Evolutionary conservation across 1,284 basidiomycete genomes (phyloP), one percentile per base, ranked within the genome.

Genomic region (Leccinum solheimii): DNA sequence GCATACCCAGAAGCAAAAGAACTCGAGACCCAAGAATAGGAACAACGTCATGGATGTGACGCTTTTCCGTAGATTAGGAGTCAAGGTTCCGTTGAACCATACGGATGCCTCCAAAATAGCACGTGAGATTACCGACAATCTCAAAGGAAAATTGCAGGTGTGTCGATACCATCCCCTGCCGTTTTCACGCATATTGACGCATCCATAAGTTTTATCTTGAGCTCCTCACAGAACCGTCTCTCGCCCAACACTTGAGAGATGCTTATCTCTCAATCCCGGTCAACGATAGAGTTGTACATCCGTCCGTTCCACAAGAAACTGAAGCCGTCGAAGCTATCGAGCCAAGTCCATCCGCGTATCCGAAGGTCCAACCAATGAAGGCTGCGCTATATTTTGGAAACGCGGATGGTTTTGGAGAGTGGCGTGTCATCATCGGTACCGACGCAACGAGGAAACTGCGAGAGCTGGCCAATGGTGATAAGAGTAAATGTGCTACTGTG

Each of bases 381-480:
- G 69, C 79, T 7, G 78, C 80, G 0, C 68, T 84, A 0, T 80
- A 83, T 65, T 82, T 83, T 62, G 81, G 83, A 26, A 83, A 77
- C 52, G 81, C 81, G 0, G 74, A 79, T 3, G 82, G 79, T 0
- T 82, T 86, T 50, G 85, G 84, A 0, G 77, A 81, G 51, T 86
- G 84, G 85, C 72, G 74, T 0, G 80, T 86, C 58, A 70, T 83
- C 10, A 78, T 86, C 11, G 79, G 80, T 2, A 78, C 73, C 0
- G 71, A 78, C 5, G 84, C 81, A 1, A 77, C 79, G 38, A 72
- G 72, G 19, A 76, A 81, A 56, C 67, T 86, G 5, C 78, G 81
- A 3, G 73, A 78, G 26, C 66, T 76, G 9, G 77, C 76, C 1
- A 77, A 76, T 54, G 72, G 74, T 16, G 78, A 84, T 56, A 65